Evolutionary conservation across 768 basidiomycete species (phyloP), one percentile per base, ranked within the genome.

Genomic region (Pulveroboletus sp.): DNA sequence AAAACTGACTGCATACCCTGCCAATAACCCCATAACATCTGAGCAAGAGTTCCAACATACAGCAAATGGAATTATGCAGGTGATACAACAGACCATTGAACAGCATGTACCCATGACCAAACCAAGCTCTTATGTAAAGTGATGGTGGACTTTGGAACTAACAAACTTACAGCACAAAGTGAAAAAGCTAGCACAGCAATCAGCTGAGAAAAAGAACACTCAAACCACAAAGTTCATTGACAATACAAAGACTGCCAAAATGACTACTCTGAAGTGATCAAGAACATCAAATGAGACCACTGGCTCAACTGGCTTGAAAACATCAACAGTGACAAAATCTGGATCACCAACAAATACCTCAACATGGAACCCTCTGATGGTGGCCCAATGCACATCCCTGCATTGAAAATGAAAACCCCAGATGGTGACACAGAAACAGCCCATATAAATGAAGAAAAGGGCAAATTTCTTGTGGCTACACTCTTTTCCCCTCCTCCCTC

Each of bases 251-350:
- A 4, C 1, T 11, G 17, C 5, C 2, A 22, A 1, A 51, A 51
- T 27, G 11, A 5, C 4, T 55, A 55, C 16, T 1, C 27, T 0
- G 22, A 51, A 11, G 14, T 30, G 2, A 38, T 55, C 5, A 55
- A 55, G 6, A 13, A 26, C 4, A 31, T 30, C 0, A 58, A 58
- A 20, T 26, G 16, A 2, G 36, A 40, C 1, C 54, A 58, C 34
- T 60, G 50, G 53, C 10, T 17, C 0, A 11, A 58, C 0, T 58
- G 53, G 53, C 46, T 60, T 0, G 51, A 60, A 3, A 32, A 30
- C 1, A 24, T 44, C 0, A 31, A 32, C 6, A 36, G 23, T 0
- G 35, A 45, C 0, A 27, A 55, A 1, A 26, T 60, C 0, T 60
- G 43, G 56, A 55, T 38, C 0, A 45, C 44, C 0, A 55, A 55